A percentile compares a stretch with the other conserved stretches of the same genome.
Conservation (phyloP, 441 rosid genomes). For the Erodium texanum region DNA sequence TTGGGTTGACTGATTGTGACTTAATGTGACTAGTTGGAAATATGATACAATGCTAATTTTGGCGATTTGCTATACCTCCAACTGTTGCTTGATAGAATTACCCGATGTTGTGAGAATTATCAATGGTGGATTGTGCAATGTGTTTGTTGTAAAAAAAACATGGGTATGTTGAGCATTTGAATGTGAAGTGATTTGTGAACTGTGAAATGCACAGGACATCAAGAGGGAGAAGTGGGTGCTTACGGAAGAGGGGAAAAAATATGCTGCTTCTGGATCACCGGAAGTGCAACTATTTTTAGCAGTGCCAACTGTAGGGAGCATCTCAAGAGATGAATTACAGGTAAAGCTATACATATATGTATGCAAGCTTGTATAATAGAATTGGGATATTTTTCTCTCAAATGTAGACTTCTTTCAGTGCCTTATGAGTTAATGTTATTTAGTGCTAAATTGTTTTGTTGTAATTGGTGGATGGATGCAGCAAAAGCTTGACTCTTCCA, state of each 20-base stretch:
- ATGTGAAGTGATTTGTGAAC: neutral
- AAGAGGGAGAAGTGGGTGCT: constrained; percentile 63
- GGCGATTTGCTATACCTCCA: neutral
- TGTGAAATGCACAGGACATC: constrained; percentile 36
- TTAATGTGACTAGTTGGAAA: neutral
- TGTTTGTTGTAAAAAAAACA: neutral
- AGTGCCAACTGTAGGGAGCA: constrained; percentile 62
- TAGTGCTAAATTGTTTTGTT: constrained; percentile 13
- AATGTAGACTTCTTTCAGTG: neutral
- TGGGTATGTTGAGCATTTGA: neutral
- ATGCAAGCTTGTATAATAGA: neutral
- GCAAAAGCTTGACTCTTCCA: constrained; percentile 55
- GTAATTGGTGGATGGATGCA: constrained; percentile 28
- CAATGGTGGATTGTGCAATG: neutral
- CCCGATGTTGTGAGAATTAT: neutral
- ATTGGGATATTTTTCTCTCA: neutral
- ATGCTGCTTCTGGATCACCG: constrained; percentile 67
- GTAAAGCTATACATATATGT: constrained; percentile 20
- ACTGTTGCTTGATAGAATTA: neutral
- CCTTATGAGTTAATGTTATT: neutral
- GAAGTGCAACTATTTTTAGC: constrained; percentile 73
- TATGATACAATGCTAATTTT: neutral
- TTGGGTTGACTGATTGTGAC: neutral
- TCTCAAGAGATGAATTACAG: constrained; percentile 65
- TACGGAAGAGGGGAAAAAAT: constrained; percentile 73